Base-by-base conservation (phyloP, 192 early-diverging fungal species). In the Linnemannia exigua region DNA sequence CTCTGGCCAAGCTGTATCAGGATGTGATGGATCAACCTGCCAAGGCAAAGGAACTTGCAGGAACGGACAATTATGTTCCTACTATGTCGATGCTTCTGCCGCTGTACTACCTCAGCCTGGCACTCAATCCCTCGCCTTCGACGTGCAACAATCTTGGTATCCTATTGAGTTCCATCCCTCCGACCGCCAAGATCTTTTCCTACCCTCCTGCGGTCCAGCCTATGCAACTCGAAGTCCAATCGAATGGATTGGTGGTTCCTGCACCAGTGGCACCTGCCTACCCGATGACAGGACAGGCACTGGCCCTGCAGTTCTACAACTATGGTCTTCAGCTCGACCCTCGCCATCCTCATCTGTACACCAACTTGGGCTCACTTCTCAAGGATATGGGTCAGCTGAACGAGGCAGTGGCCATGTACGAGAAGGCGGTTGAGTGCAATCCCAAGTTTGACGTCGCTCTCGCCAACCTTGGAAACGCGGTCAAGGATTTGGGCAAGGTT, bases 91-190 rank as follows among this genome's bases (percentile, higher is more conserved):
- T 95, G 37, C 93, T 96, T 31, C 88, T 97, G 48, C 93, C 94
- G 37, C 91, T 97, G 28, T 97, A 98, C 88, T 98, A 97, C 85
- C 72, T 96, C 36, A 94, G 95, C 68, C 89, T 97, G 58, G 88
- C 94, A 12, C 89, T 97, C 69, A 90, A 92, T 72, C 95, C 96
- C 47, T 95, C 94, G 36, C 96, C 97, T 5, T 97, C 96, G 47
- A 96, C 96, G 3, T 95, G 95, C 91, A 98, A 98, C 90, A 97
- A 97, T 79, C 87, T 98, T 36, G 97, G 97, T 7, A 97, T 98
- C 48, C 84, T 97, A 11, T 79, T 96, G 47, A 94, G 92, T 12
- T 92, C 92, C 20, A 93, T 95, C 28, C 91, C 95, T n/a, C 89
- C 80, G 35, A 79, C 93, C 72, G 75, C 90, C 76, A 72, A 92